These are phyloP conservation scores for Adenanthera pavonina DNA, from an alignment of 306 rosid species.

Conservation along the genomic window DNA sequence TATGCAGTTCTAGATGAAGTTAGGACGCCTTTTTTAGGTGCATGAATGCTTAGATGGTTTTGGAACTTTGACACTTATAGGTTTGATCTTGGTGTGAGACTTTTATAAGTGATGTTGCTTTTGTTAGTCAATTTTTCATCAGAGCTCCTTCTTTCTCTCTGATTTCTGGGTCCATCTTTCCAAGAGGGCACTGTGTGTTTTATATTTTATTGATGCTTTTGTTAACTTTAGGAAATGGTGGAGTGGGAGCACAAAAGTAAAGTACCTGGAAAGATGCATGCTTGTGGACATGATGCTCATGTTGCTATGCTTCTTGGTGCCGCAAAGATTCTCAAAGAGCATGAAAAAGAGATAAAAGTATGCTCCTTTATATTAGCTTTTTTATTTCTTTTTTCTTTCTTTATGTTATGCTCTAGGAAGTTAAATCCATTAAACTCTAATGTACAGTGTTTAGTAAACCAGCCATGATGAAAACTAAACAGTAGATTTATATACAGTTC, in stretches of 20 bases:
- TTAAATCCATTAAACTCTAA: background rate
- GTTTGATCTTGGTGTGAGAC: constrained; percentile 17
- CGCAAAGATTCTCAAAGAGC: constrained; percentile 73
- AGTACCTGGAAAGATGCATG: constrained; percentile 94
- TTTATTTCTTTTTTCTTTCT: background rate
- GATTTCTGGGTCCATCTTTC: constrained; percentile 19
- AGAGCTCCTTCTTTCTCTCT: background rate
- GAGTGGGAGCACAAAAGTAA: constrained; percentile 95
- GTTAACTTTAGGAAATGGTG: constrained; percentile 62
- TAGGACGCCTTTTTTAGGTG: background rate
- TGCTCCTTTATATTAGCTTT: constrained; percentile 5
- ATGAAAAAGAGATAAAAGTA: constrained; percentile 58
- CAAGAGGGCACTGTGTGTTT: background rate
- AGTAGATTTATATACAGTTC: background rate
- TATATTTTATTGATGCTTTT: background rate
- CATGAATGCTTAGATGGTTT: background rate
- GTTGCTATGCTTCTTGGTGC: constrained; percentile 97
- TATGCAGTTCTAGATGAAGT: constrained; percentile 54
- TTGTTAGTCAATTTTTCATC: constrained; percentile 15
- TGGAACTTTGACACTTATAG: background rate
- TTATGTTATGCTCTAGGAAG: background rate
- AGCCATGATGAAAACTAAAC: background rate
- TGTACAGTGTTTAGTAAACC: background rate
- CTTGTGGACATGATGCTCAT: constrained; percentile 96
- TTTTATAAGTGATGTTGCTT: background rate